Percentiles rank a stretch among this genome's conserved stretches.
phyloP scores from a whole-genome alignment of 257 asterid genomes.

The Solanum medicagineum region DNA sequence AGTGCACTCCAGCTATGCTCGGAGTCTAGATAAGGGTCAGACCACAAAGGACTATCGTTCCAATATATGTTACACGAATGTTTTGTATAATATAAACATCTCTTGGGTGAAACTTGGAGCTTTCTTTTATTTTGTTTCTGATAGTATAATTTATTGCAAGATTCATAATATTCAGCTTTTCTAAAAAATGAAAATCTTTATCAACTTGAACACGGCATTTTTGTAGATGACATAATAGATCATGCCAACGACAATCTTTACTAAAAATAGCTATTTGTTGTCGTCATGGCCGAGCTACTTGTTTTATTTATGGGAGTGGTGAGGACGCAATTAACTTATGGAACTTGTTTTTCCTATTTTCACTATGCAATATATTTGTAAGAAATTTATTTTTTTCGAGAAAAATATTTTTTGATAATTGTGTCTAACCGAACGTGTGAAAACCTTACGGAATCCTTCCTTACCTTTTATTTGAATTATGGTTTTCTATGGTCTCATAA shows the following conservation, averaged over 20 bases:
- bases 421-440: no score
- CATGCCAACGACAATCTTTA: not conserved
- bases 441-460: no score
- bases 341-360: no score
- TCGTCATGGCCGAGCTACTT: not conserved
- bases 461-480: no score
- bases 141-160: not conserved
- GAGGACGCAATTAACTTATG: no score
- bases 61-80: not conserved
- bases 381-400: no score
- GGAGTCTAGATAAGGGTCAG: not conserved
- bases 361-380: no score
- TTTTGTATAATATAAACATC: not conserved
- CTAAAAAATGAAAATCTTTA: not conserved
- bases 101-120: not conserved
- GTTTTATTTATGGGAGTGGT: no score
- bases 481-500: no score
- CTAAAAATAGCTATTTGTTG: not conserved
- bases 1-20: not conserved
- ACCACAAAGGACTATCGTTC: not conserved
- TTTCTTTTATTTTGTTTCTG: not conserved
- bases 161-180: not conserved
- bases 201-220: not conserved
- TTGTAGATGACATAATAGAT: not conserved
- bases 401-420: no score